Conservation (phyloP, 768 basidiomycete genomes). For the Candolleomyces eurysporus region DNA sequence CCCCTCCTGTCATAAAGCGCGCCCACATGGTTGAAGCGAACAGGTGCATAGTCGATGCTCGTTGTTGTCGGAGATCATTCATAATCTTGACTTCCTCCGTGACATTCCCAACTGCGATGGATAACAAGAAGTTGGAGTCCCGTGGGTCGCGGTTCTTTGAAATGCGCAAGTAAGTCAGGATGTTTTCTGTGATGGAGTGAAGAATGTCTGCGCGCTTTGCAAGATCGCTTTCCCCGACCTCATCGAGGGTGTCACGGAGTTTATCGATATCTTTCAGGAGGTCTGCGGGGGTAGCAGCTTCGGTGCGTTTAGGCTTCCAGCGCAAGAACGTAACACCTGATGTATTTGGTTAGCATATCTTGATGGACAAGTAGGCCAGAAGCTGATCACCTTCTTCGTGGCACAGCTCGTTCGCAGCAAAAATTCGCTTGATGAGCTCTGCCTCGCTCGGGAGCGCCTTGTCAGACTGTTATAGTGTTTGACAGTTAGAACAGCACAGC, state of each 20-base stretch:
- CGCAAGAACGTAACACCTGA: neutral
- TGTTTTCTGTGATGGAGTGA: slow-evolving; percentile 6
- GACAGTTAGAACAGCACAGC: no score
- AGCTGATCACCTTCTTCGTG: neutral
- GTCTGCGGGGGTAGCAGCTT: neutral
- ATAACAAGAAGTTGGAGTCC: slow-evolving; percentile 1
- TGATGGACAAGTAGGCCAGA: neutral
- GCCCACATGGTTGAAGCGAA: slow-evolving; percentile 8
- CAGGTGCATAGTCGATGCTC: slow-evolving; percentile 5
- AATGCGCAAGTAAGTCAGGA: slow-evolving; percentile 5
- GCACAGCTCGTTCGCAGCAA: neutral
- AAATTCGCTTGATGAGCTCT: neutral
- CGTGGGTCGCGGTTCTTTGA: neutral
- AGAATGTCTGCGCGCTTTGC: neutral
- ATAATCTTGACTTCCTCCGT: slow-evolving; percentile 7
- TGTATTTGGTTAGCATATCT: neutral
- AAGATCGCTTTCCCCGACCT: neutral
- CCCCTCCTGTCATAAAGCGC: neutral
- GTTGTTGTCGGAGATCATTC: neutral
- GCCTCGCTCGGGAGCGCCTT: neutral
- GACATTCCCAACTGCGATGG: slow-evolving; percentile 7
- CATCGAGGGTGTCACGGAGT: slow-evolving; percentile 5
- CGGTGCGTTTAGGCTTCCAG: neutral
- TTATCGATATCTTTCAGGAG: slow-evolving; percentile 7
- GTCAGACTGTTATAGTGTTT: neutral